phyloP scores from a whole-genome alignment of 1,284 basidiomycete genomes.

The Microbotryum intermedium region DNA sequence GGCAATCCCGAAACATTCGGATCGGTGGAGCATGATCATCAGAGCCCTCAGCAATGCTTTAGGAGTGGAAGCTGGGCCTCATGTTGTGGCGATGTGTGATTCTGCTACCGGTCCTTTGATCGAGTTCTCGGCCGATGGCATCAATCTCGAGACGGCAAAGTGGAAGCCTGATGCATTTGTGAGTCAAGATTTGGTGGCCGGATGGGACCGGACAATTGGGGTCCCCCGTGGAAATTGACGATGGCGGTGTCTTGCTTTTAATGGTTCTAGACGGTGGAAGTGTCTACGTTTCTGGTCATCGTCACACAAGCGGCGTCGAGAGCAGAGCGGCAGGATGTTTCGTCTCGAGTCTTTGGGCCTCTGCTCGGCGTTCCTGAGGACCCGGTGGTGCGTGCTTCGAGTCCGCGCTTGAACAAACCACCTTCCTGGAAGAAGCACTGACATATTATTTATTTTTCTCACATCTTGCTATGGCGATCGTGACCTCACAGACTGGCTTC shows the following conservation, averaged over 20 bases:
- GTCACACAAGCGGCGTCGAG: conserved; percentile 10
- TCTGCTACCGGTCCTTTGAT: not conserved
- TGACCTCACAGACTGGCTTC: conserved; percentile 44
- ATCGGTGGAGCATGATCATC: not conserved
- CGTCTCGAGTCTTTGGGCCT: conserved; percentile 51
- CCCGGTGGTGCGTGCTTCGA: conserved; percentile 39
- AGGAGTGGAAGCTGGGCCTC: not conserved
- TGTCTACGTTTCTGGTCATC: conserved; percentile 1
- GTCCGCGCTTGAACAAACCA: not conserved
- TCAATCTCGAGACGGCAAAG: conserved; percentile 5
- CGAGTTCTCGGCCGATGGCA: conserved; percentile 1
- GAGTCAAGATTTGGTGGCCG: not conserved
- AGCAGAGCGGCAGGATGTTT: conserved; percentile 37
- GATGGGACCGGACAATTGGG: too few relatives aligned
- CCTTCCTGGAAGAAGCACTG: too few relatives aligned
- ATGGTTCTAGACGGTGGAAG: not conserved
- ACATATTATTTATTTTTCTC: not conserved
- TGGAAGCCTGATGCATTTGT: conserved; percentile 8
- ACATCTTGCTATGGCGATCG: not conserved
- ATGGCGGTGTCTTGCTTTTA: not conserved
- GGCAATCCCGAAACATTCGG: conserved; percentile 6
- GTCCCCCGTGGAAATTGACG: too few relatives aligned
- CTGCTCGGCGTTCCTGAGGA: conserved; percentile 46
- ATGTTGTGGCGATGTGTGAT: conserved; percentile 5
- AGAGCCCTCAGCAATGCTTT: conserved; percentile 1